These are phyloP conservation scores for Haplosporangium sp. DNA, from an alignment of 371 early-diverging fungal species.

Conservation along the genomic window DNA sequence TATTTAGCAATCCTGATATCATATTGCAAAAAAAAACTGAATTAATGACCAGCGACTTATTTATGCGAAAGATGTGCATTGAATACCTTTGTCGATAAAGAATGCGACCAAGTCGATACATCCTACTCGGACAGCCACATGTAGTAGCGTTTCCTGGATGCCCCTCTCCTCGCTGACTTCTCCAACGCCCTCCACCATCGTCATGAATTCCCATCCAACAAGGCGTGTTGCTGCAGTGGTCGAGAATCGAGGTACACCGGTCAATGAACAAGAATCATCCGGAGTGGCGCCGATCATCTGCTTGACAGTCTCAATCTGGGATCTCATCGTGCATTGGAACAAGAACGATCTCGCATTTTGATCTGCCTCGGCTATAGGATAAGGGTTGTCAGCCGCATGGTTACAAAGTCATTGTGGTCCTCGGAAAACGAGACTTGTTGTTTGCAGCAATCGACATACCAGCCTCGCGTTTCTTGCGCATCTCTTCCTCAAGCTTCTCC, in stretches of 20 bases:
- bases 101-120: constrained; percentile 65
- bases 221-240: constrained; percentile 50
- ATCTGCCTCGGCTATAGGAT: constrained; percentile 46
- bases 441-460: constrained; percentile 22
- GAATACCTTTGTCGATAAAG: constrained; percentile 49
- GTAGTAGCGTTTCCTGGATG: constrained; percentile 56
- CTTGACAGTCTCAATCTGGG: constrained; percentile 52
- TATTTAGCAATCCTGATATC: neutral
- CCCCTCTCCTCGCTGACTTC: constrained; percentile 53
- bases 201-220: constrained; percentile 52
- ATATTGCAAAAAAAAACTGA: constrained; percentile 2
- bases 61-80: neutral
- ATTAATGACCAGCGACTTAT: neutral
- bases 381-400: neutral
- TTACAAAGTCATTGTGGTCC: neutral
- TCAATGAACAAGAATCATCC: constrained; percentile 41
- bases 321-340: constrained; percentile 48
- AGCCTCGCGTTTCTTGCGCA: constrained; percentile 55
- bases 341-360: constrained; percentile 51
- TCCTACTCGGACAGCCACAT: constrained; percentile 73
- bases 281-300: constrained; percentile 46
- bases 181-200: constrained; percentile 52
- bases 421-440: constrained; percentile 3
- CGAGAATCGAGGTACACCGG: constrained; percentile 37
- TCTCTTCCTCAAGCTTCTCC: constrained; percentile 49